A percentile compares a stretch with the other conserved stretches of the same genome.
phyloP scores from a whole-genome alignment of 257 asterid genomes.

The Solanum paucissectum region DNA sequence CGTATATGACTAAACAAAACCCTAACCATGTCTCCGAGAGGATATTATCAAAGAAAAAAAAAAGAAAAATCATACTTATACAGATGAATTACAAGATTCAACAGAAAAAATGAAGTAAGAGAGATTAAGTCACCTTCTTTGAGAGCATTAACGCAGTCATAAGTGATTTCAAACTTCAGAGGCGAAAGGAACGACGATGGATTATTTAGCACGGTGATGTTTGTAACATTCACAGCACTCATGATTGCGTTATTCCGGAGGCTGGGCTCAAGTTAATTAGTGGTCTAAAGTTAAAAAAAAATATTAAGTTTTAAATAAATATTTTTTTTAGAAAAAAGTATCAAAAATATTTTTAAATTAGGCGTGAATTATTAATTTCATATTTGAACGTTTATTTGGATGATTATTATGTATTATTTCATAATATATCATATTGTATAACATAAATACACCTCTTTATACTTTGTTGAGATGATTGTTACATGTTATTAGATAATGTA shows the following conservation, averaged over 20 bases:
- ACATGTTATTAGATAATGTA: no score
- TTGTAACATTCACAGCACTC: constrained; percentile 89
- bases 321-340: no score
- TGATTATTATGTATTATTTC: no score
- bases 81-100: not conserved
- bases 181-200: constrained; percentile 83
- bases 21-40: not conserved
- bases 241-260: constrained; percentile 5
- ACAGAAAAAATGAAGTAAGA: not conserved
- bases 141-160: constrained; percentile 83
- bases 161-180: constrained; percentile 91
- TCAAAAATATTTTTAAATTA: fast-evolving
- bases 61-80: not conserved
- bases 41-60: not conserved
- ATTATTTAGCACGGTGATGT: constrained; percentile 82
- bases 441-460: not conserved
- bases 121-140: constrained; percentile 55
- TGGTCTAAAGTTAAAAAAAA: not conserved
- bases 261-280: not conserved
- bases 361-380: no score
- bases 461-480: not conserved
- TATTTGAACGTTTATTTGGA: not conserved
- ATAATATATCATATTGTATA: not conserved
- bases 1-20: not conserved
- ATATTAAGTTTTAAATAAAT: not conserved